Evolutionary conservation across 1,284 basidiomycete species (phyloP), one percentile per base, ranked within the genome.

Genomic region (Boletus sp.): DNA sequence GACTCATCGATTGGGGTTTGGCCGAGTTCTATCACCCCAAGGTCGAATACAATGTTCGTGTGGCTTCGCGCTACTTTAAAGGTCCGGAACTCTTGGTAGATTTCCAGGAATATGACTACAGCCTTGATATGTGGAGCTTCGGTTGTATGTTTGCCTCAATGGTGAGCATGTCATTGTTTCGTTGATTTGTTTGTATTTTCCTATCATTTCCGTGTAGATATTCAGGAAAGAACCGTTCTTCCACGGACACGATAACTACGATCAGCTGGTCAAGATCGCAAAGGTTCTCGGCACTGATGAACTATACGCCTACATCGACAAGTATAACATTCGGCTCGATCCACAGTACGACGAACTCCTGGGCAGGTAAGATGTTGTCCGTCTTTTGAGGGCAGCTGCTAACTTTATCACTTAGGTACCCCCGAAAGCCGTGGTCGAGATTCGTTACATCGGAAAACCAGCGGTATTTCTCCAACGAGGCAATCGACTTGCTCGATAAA

Each of bases 151-250:
- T 97, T 68, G 93, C 93, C 12, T 92, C 89, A n/a, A 96, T 98
- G 93, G 92, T 93, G 59, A 56, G 77, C 62, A 30, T 20, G 13
- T 36, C 39, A 34, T 37, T 42, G 14, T 16, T 26, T 16, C 33
- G 4, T 29, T 7, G 12, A 14, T 44, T 39, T 27, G 8, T 38
- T 39, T 27, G 36, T 40, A 40, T 29, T 48, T 54, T 26, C 48
- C 39, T 52, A 46, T 38, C 40, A 23, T 9, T 41, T 26, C 36
- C 41, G 32, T 45, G 44, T 59, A 95, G 92, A 99, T 99, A 65
- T 98, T 99, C 82, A 84, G 95, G 58, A 98, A 98, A 71, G 95
- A 99, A 66, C 95, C 95, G 12, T 96, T 99, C 76, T 99, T 99
- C 82, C 95, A 99, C 65, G 95, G 95, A 12, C 94, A 97, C 67